These are phyloP conservation scores for Fusarium armeniacum DNA, from an alignment of 2,329 filamentous ascomycete genomes.

Conservation along the genomic window DNA sequence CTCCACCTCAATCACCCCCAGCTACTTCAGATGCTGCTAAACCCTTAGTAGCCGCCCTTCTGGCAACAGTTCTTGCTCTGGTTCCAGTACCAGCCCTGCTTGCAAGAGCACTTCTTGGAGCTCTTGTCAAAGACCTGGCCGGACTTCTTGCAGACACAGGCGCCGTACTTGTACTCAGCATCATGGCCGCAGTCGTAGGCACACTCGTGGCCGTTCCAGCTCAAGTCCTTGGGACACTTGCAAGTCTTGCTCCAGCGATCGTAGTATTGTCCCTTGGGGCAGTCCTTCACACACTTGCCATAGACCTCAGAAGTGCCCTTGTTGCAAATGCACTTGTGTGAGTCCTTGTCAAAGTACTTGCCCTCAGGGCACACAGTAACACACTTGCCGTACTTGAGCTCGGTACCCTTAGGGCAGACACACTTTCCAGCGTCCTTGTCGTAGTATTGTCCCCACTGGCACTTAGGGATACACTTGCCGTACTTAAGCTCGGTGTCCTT, in stretches of 20 bases:
- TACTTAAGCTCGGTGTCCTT: conserved; percentile 28
- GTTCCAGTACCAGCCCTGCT: conserved; percentile 29
- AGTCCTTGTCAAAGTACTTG: conserved; percentile 21
- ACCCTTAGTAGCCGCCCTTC: conserved; percentile 35
- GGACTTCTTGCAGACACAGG: conserved; percentile 43
- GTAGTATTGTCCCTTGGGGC: conserved; percentile 40
- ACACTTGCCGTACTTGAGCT: conserved; percentile 27
- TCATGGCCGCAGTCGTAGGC: conserved; percentile 37
- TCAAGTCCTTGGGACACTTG: conserved; percentile 42
- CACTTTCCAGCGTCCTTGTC: conserved; percentile 20
- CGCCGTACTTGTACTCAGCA: conserved; percentile 39
- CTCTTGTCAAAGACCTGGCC: conserved; percentile 36
- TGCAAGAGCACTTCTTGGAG: conserved; percentile 37
- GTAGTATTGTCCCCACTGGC: conserved; percentile 2
- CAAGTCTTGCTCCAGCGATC: conserved; percentile 36
- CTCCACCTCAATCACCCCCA: background rate
- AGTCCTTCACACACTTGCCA: conserved; percentile 27
- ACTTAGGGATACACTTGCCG: conserved; percentile 25
- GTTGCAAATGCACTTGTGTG: conserved; percentile 33
- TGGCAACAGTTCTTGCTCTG: conserved; percentile 33
- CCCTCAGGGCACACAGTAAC: conserved; percentile 13
- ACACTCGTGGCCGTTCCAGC: conserved; percentile 39
- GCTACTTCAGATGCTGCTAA: background rate
- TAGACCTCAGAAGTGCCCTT: conserved; percentile 25
- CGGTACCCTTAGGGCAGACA: conserved; percentile 25